Evolutionary conservation across 768 basidiomycete genomes (phyloP).

Genomic region (Suillus placidus): DNA sequence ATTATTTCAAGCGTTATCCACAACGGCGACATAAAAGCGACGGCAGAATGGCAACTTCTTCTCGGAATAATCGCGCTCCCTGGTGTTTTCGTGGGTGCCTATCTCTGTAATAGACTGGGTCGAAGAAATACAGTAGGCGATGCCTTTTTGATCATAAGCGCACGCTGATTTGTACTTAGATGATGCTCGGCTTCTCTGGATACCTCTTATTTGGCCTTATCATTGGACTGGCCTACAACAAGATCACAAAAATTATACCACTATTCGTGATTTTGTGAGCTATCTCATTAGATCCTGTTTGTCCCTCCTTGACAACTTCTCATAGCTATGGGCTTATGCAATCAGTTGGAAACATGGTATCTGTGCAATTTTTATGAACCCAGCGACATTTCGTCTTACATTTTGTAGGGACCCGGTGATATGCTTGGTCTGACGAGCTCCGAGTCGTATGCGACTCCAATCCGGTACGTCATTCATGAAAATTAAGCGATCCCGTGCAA

Average conservation of each 20-base stretch:
- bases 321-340: slow-evolving; percentile 72
- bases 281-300: slow-evolving; percentile 7
- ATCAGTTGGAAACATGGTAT: slow-evolving; percentile 66
- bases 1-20: slow-evolving; percentile 71
- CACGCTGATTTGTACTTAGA: slow-evolving; percentile 37
- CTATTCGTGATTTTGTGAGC: slow-evolving; percentile 70
- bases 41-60: slow-evolving; percentile 72
- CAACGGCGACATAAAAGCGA: slow-evolving; percentile 53
- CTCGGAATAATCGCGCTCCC: slow-evolving; percentile 64
- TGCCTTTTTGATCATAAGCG: neutral
- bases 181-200: slow-evolving; percentile 70
- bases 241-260: slow-evolving; percentile 61
- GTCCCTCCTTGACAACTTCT: slow-evolving; percentile 9
- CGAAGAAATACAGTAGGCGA: slow-evolving; percentile 55
- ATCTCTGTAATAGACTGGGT: slow-evolving; percentile 55
- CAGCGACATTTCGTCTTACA: slow-evolving; percentile 15
- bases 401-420: slow-evolving; percentile 64
- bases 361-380: slow-evolving; percentile 13
- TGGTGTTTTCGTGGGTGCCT: slow-evolving; percentile 55
- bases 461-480: slow-evolving; percentile 43
- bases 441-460: slow-evolving; percentile 69
- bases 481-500: neutral
- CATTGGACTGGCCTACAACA: slow-evolving; percentile 63
- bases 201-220: slow-evolving; percentile 66
- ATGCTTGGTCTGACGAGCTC: slow-evolving; percentile 69